These are phyloP conservation scores for Ophiostoma piceae DNA, from an alignment of 2,329 filamentous ascomycete species.

Conservation along the genomic window DNA sequence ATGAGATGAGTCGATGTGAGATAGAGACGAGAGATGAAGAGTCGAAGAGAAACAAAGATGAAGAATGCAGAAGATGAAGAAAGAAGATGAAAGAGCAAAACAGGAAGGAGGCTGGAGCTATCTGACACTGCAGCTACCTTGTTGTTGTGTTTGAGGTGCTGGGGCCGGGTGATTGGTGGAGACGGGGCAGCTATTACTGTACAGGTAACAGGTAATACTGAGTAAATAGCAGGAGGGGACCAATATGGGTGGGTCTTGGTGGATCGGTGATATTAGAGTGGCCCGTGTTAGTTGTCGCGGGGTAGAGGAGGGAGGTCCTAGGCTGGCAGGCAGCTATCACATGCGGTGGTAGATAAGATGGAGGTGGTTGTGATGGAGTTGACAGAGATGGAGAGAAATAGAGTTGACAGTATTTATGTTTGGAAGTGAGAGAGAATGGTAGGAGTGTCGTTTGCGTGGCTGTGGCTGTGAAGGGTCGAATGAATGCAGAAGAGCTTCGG, in stretches of 20 bases:
- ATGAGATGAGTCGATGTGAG: no score
- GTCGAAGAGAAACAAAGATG: not conserved
- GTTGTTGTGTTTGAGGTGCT: conserved; percentile 5
- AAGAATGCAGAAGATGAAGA: not conserved
- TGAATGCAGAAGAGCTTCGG: no score
- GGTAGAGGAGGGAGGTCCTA: not conserved
- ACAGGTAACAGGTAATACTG: not conserved
- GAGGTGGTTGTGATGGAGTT: no score
- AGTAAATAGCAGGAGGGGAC: not conserved
- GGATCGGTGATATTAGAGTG: not conserved
- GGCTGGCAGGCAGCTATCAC: conserved; percentile 5
- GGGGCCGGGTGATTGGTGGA: conserved; percentile 5
- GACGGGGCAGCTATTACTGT: not conserved
- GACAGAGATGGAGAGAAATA: no score
- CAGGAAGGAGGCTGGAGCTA: not conserved
- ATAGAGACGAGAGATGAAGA: not conserved
- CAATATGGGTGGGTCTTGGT: not conserved
- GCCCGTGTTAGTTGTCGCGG: conserved; percentile 14
- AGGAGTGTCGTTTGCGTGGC: no score
- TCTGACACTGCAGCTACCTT: not conserved
- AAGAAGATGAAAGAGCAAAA: no score
- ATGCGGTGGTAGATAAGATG: not conserved
- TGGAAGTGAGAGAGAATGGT: no score
- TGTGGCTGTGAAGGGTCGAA: no score
- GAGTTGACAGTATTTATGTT: not conserved